These are phyloP conservation scores for Hanseniaspora vineae DNA, from an alignment of 805 yeast species.

Conservation along the genomic window DNA sequence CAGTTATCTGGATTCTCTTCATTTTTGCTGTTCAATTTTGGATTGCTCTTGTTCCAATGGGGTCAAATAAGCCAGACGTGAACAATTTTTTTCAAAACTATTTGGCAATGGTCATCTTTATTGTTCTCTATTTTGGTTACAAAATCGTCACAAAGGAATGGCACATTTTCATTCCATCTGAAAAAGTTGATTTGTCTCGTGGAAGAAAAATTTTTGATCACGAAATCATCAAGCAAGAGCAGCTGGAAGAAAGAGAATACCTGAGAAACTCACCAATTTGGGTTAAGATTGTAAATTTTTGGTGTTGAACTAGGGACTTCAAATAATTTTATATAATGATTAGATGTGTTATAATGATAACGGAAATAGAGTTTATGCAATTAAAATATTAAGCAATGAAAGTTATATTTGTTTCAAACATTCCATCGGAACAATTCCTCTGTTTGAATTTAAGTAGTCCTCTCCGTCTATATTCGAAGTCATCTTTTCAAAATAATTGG, in stretches of 20 bases:
- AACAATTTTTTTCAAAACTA: conserved; percentile 31
- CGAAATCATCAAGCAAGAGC: conserved; percentile 22
- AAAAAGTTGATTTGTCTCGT: conserved; percentile 18
- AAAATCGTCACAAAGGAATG: conserved; percentile 35
- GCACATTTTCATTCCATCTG: conserved; percentile 21
- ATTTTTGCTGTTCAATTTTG: conserved; percentile 50
- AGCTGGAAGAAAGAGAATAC: conserved; percentile 18
- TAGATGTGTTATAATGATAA: too few species aligned
- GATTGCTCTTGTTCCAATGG: conserved; percentile 63
- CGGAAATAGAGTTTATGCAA: too few species aligned
- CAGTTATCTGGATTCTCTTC: conserved; percentile 34
- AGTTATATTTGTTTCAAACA: conserved; percentile 15
- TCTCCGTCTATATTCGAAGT: conserved; percentile 7
- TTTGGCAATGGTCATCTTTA: conserved; percentile 34
- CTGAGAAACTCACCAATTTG: conserved; percentile 18
- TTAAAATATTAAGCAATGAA: too few species aligned
- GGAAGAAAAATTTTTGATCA: conserved; percentile 23
- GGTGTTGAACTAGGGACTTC: too few species aligned
- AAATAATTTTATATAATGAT: too few species aligned
- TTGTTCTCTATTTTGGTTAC: conserved; percentile 31
- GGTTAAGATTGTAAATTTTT: conserved; percentile 17
- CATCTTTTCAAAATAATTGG: background rate
- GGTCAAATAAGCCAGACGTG: conserved; percentile 37
- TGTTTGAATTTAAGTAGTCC: conserved; percentile 23
- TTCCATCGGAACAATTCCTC: conserved; percentile 25